Base-by-base conservation (phyloP, 768 basidiomycete genomes). In the Boletus sp. region DNA sequence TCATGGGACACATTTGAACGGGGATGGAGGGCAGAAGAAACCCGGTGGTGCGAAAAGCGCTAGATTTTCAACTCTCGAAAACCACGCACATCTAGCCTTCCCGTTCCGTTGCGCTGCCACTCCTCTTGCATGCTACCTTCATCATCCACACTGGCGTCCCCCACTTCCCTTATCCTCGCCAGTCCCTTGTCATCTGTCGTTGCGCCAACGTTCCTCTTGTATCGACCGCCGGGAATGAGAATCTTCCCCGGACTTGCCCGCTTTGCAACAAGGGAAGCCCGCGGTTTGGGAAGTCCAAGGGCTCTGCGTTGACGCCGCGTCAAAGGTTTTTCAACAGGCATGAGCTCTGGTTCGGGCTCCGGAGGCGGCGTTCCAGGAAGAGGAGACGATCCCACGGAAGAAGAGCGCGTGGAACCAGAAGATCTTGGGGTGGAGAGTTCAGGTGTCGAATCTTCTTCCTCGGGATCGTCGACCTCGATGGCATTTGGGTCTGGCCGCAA, bases 51-150 rank as follows among this genome's bases (percentile, higher is more conserved):
- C 36, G 20, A 33, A 49, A 44, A 42, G 50, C 47, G 47, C 65
- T 73, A 84, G 59, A 90, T 90, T 80, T 81, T 87, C 70, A 90
- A 69, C 74, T 90, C 89, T 62, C 87, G 75, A 71, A 90, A 90
- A 52, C 89, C 89, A 52, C 89, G 77, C 52, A 90, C 87, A 69
- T 90, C 89, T 56, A 90, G 70, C 64, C 88, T 75, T 50, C 88
- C 89, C 33, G 82, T 80, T 59, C 88, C 88, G 71, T 87, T 90
- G 69, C 73, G 78, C 65, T 72, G 75, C 88, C 89, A 90, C 67
- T 80, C 82, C 6, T 69, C 76, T 14, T 72, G 70, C 36, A 62
- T 66, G 24, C 63, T 64, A 2, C 65, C 65, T 47, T 73, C 76
- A 17, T 75, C 73, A 32, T 71, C 77, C 17, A 68, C 67, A 37